phyloP scores from a whole-genome alignment of 1,284 basidiomycete genomes.

The Ustilago shanxiensis region DNA sequence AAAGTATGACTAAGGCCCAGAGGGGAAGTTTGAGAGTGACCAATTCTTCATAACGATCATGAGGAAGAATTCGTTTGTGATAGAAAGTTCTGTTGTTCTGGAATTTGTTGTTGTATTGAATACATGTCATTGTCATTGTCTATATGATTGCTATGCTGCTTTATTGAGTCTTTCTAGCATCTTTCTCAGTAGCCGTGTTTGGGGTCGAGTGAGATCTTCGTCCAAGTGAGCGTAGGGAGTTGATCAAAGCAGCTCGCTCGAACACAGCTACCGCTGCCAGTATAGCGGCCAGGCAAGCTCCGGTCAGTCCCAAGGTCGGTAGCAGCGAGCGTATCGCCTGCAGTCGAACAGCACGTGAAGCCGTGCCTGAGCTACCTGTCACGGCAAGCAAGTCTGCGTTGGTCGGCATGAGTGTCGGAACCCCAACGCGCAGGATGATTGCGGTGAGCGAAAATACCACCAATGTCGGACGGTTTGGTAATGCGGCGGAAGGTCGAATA shows the following conservation, averaged over 20 bases:
- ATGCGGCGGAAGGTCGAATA: constrained; percentile 10
- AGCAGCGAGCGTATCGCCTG: constrained; percentile 26
- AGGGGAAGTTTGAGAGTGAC: constrained; percentile 12
- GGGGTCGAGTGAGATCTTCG: neutral
- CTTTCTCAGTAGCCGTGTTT: neutral
- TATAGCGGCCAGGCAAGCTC: constrained; percentile 6
- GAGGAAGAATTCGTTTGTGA: neutral
- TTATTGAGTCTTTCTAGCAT: constrained; percentile 4
- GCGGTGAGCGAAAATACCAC: constrained; percentile 12
- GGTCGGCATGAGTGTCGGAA: constrained; percentile 22
- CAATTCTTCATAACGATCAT: constrained; percentile 12
- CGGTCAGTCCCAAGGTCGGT: constrained; percentile 19
- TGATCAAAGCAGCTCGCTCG: constrained; percentile 11
- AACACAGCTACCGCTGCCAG: constrained; percentile 10
- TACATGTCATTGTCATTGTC: constrained; percentile 15
- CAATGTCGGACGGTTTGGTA: constrained; percentile 15
- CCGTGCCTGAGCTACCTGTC: neutral
- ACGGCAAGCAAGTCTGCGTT: constrained; percentile 1
- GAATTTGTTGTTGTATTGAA: constrained; percentile 1
- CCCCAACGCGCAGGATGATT: neutral
- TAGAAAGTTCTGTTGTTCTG: constrained; percentile 3
- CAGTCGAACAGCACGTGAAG: constrained; percentile 3
- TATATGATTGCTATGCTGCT: neutral
- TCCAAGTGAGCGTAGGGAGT: constrained; percentile 13
- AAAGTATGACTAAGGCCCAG: constrained; percentile 10